Conservation (phyloP, 108 stramenopile genomes). For the Poteriospumella lacustris region DNA sequence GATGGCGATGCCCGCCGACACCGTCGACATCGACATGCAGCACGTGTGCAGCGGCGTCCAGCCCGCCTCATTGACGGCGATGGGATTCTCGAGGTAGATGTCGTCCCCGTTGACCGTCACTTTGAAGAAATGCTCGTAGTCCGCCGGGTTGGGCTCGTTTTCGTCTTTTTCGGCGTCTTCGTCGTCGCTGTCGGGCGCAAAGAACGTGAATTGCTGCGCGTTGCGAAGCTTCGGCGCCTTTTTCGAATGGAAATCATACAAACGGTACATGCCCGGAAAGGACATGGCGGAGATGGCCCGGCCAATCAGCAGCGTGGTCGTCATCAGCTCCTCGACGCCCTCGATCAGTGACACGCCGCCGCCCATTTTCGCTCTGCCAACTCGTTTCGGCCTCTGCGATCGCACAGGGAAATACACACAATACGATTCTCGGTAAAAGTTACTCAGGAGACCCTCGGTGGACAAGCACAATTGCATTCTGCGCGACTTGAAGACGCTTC, state of each 20-base stretch:
- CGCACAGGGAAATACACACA: too few species aligned
- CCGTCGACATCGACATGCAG: constrained; percentile 49
- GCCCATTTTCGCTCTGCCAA: too few species aligned
- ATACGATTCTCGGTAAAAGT: too few species aligned
- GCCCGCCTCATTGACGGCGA: constrained; percentile 39
- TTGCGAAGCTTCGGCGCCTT: constrained; percentile 9
- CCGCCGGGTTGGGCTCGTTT: background rate
- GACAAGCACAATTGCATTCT: too few species aligned
- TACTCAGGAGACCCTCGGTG: too few species aligned
- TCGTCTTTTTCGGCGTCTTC: constrained; percentile 24
- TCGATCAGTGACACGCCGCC: constrained; percentile 43
- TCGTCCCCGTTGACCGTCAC: background rate
- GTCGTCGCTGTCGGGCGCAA: constrained; percentile 23
- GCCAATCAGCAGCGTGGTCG: constrained; percentile 38
- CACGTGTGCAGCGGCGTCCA: constrained; percentile 60
- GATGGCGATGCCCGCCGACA: constrained; percentile 30
- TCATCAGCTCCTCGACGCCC: constrained; percentile 44
- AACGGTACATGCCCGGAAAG: constrained; percentile 37
- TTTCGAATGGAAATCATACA: constrained; percentile 35
- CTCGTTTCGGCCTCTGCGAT: too few species aligned
- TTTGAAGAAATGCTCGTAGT: constrained; percentile 18
- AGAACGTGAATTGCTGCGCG: background rate
- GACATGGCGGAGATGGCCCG: constrained; percentile 43
- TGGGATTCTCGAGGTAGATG: background rate
- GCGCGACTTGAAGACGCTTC: too few species aligned